Percentiles rank a stretch among this genome's conserved stretches.
Conservation (phyloP, 768 basidiomycete genomes). For the Arthromyces matolae region DNA sequence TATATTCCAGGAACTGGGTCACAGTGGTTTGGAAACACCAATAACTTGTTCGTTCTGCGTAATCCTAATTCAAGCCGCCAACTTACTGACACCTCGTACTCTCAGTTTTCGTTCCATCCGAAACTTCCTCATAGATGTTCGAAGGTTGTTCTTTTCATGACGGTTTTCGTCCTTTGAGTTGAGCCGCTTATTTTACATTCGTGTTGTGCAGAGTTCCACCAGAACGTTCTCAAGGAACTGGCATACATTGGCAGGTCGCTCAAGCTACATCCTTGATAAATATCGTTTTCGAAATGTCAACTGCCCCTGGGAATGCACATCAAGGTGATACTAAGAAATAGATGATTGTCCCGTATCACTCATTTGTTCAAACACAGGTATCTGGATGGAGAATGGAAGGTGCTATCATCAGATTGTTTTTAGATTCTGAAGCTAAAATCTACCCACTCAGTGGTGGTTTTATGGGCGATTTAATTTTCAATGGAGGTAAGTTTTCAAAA, state of each 20-base stretch:
- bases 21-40: conserved; percentile 60
- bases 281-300: conserved; percentile 72
- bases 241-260: conserved; percentile 82
- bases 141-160: too few relatives aligned
- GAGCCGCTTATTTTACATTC: background rate
- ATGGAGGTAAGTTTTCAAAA: conserved; percentile 36
- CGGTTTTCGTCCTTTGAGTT: conserved; percentile 12
- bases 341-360: background rate
- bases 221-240: conserved; percentile 50
- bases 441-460: conserved; percentile 37
- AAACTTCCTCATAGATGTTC: conserved; percentile 70
- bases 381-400: conserved; percentile 82
- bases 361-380: conserved; percentile 3
- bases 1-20: conserved; percentile 62
- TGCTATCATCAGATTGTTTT: conserved; percentile 24
- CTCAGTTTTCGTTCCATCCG: conserved; percentile 63
- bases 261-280: conserved; percentile 35
- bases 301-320: conserved; percentile 58
- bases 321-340: conserved; percentile 43
- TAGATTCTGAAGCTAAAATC: too few relatives aligned
- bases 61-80: background rate
- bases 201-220: conserved; percentile 48
- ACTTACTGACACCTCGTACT: background rate
- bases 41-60: conserved; percentile 54
- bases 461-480: conserved; percentile 49